Percentiles rank a stretch among this genome's conserved stretches.
Evolutionary conservation across 306 rosid species (phyloP).

Genomic region (Rosa rugosa): DNA sequence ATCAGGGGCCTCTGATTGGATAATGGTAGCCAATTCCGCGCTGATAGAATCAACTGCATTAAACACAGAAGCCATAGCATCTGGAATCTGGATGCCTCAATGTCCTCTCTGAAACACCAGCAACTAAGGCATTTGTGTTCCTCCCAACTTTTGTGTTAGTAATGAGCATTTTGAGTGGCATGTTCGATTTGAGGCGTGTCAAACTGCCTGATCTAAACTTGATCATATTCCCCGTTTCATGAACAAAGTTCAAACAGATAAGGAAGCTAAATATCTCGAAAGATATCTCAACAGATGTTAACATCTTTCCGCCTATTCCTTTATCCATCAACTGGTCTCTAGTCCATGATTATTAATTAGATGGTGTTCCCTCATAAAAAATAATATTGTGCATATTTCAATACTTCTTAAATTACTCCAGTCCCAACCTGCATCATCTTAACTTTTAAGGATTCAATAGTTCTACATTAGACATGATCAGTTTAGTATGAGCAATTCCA

Average conservation of each 20-base stretch:
- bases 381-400: background rate
- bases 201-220: conserved; percentile 81
- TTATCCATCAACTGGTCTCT: background rate
- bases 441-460: background rate
- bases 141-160: conserved; percentile 85
- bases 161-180: conserved; percentile 83
- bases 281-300: background rate
- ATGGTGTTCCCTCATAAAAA: background rate
- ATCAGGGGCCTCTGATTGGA: conserved; percentile 61
- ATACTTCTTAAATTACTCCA: background rate
- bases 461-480: background rate
- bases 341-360: background rate
- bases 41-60: conserved; percentile 83
- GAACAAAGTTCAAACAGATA: conserved; percentile 3
- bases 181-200: conserved; percentile 51
- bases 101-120: conserved; percentile 86
- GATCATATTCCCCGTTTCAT: conserved; percentile 80
- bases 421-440: background rate
- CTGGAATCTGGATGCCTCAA: conserved; percentile 55
- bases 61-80: conserved; percentile 80
- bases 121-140: conserved; percentile 94
- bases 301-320: background rate
- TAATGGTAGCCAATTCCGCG: conserved; percentile 62
- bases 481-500: background rate
- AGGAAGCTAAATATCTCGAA: background rate